Conservation (phyloP, 2,329 filamentous ascomycete genomes). For the Madurella mycetomatis region DNA sequence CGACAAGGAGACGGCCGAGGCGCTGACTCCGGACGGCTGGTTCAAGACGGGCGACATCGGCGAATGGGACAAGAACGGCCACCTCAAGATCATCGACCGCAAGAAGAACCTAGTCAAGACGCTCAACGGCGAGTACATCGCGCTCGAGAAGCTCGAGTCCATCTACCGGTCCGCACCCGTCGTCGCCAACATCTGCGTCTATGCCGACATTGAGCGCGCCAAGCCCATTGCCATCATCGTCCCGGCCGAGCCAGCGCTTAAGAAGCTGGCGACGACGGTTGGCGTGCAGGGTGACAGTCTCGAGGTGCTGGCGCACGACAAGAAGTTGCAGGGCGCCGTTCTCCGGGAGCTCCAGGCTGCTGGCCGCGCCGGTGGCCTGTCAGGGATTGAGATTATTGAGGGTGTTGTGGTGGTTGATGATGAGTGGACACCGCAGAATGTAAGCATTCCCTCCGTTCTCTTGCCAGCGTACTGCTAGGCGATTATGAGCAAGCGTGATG, state of each 20-base stretch:
- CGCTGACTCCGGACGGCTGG: slow-evolving; percentile 71
- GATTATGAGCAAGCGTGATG: slow-evolving; percentile 9
- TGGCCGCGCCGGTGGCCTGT: slow-evolving; percentile 58
- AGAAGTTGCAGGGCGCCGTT: slow-evolving; percentile 60
- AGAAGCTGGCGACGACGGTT: slow-evolving; percentile 45
- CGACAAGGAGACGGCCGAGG: slow-evolving; percentile 66
- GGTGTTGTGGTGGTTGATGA: slow-evolving; percentile 67
- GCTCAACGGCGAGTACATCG: slow-evolving; percentile 76
- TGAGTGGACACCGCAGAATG: slow-evolving; percentile 72
- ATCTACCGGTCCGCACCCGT: slow-evolving; percentile 48
- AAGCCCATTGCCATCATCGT: slow-evolving; percentile 56
- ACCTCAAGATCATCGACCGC: slow-evolving; percentile 72
- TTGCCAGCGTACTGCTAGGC: neutral
- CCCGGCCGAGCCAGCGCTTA: slow-evolving; percentile 51
- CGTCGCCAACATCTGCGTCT: slow-evolving; percentile 54
- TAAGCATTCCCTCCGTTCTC: slow-evolving; percentile 36
- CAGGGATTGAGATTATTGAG: slow-evolving; percentile 65
- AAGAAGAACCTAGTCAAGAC: slow-evolving; percentile 91
- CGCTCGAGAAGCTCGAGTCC: slow-evolving; percentile 65
- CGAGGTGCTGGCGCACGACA: slow-evolving; percentile 64
- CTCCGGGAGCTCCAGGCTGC: slow-evolving; percentile 59
- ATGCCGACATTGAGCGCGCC: slow-evolving; percentile 46
- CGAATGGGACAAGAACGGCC: slow-evolving; percentile 67
- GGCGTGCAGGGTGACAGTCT: slow-evolving; percentile 49
- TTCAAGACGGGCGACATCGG: slow-evolving; percentile 86